Percentiles rank a stretch among this genome's conserved stretches.
Conservation (phyloP, 805 yeast genomes). For the Schwanniomyces pseudopolymorphus region DNA sequence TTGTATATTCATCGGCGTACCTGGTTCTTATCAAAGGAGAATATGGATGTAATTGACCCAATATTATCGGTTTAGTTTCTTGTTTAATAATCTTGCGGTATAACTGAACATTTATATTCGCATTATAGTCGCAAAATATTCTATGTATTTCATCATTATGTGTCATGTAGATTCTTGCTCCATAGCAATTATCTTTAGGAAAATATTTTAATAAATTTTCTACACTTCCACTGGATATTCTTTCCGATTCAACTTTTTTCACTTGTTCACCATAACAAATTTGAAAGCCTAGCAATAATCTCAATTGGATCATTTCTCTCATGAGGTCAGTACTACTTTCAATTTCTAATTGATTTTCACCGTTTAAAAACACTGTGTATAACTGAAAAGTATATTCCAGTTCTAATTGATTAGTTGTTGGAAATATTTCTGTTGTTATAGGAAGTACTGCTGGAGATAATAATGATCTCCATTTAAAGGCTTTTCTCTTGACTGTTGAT, state of each 20-base stretch:
- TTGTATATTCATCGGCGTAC: constrained; percentile 65
- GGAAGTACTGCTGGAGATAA: constrained; percentile 95
- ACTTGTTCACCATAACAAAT: constrained; percentile 76
- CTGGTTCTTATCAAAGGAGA: constrained; percentile 66
- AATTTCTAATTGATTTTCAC: constrained; percentile 51
- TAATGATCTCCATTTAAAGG: constrained; percentile 89
- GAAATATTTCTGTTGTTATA: constrained; percentile 73
- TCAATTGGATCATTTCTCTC: constrained; percentile 81
- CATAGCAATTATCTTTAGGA: constrained; percentile 43
- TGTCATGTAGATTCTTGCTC: constrained; percentile 70
- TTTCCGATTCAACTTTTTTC: constrained; percentile 59
- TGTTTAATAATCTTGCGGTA: constrained; percentile 35
- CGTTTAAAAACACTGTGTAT: constrained; percentile 74
- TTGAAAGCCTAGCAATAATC: constrained; percentile 88
- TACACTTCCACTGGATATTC: constrained; percentile 56
- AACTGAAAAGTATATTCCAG: constrained; percentile 75
- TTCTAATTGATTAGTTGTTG: constrained; percentile 65
- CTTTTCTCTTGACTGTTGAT: constrained; percentile 56
- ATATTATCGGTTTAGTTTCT: constrained; percentile 7
- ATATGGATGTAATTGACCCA: constrained; percentile 13
- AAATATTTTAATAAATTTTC: constrained; percentile 58
- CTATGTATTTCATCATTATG: constrained; percentile 85
- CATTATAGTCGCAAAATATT: constrained; percentile 68
- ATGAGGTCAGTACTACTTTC: constrained; percentile 58
- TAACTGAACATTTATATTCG: constrained; percentile 75